Evolutionary conservation across 1,284 basidiomycete genomes (phyloP).

Genomic region (Marasmius sp.): DNA sequence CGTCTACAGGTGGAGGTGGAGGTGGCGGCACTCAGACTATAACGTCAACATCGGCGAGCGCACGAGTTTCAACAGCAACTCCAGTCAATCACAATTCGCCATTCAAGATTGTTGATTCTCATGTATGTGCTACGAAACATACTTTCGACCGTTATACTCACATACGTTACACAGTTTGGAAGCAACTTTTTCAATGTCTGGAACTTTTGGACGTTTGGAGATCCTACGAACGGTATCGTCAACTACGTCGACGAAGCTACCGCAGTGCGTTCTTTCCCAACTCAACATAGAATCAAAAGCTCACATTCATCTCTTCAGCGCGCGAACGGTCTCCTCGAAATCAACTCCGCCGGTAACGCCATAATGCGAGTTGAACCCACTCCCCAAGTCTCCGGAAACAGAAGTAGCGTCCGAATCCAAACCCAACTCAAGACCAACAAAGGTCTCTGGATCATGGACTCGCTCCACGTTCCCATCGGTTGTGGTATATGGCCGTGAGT

Average conservation of each 20-base stretch:
- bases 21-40: constrained; percentile 8
- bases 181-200: constrained; percentile 78
- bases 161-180: constrained; percentile 44
- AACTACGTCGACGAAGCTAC: constrained; percentile 56
- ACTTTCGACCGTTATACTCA: background rate
- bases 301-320: constrained; percentile 31
- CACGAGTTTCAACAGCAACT: constrained; percentile 23
- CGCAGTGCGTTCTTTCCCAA: constrained; percentile 42
- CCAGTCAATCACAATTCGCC: constrained; percentile 21
- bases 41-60: constrained; percentile 13
- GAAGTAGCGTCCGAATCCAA: constrained; percentile 78
- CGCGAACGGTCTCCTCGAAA: constrained; percentile 47
- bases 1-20: constrained; percentile 2
- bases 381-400: constrained; percentile 57
- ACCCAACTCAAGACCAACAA: constrained; percentile 63
- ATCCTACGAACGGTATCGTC: constrained; percentile 61
- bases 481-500: constrained; percentile 84
- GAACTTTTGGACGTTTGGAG: constrained; percentile 68
- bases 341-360: constrained; percentile 72
- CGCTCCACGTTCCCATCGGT: constrained; percentile 88
- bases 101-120: constrained; percentile 35
- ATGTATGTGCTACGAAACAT: constrained; percentile 16
- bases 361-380: constrained; percentile 87
- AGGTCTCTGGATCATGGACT: constrained; percentile 78
- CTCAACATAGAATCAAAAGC: background rate